Conservation (phyloP, 345 rosid genomes). For the Jatropha curcas region DNA sequence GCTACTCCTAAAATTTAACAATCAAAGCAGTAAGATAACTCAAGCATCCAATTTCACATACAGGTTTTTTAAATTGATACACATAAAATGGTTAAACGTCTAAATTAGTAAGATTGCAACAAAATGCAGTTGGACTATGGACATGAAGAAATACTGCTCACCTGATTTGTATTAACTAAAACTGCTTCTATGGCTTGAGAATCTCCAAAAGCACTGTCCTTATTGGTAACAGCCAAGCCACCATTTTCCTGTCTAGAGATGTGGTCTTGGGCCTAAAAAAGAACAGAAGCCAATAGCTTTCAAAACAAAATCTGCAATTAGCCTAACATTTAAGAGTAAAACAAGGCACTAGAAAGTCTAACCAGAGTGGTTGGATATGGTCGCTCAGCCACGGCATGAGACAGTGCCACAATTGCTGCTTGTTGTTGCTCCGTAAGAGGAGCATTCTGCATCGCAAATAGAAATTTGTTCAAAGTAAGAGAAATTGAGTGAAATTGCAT, state of each 20-base stretch:
- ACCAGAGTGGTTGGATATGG: constrained; percentile 80
- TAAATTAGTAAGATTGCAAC: neutral
- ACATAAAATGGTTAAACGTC: neutral
- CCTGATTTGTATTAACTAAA: constrained; percentile 86
- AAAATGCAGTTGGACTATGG: neutral
- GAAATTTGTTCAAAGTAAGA: neutral
- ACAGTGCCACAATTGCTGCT: constrained; percentile 59
- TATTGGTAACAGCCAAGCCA: constrained; percentile 50
- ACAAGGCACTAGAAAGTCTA: constrained; percentile 9
- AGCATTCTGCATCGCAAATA: constrained; percentile 61
- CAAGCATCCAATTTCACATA: neutral
- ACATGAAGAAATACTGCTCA: constrained; percentile 6
- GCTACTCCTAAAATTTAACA: neutral
- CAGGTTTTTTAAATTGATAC: neutral
- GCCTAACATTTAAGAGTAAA: neutral
- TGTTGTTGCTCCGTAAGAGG: constrained; percentile 88
- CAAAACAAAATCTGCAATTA: neutral
- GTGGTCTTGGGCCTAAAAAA: constrained; percentile 62
- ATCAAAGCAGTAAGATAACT: neutral
- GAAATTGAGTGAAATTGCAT: neutral
- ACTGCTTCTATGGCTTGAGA: constrained; percentile 72
- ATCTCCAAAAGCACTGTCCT: constrained; percentile 49
- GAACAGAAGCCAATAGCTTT: neutral
- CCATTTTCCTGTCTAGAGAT: constrained; percentile 52
- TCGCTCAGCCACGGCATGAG: constrained; percentile 75